phyloP scores from a whole-genome alignment of 495 filamentous ascomycete species.

The Aspergillus cristatus region DNA sequence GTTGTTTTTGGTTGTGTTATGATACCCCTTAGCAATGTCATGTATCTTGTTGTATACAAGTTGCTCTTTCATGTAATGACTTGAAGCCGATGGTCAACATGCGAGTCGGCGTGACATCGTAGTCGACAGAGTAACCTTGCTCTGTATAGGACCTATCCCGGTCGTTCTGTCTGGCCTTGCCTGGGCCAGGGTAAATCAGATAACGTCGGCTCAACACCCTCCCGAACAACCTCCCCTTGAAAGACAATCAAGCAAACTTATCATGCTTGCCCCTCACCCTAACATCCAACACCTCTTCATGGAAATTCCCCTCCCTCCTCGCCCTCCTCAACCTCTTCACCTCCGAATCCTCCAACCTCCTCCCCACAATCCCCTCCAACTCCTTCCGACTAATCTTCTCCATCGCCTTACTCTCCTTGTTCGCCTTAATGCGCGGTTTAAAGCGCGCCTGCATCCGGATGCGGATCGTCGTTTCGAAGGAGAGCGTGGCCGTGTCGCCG shows the following conservation, averaged over 20 bases:
- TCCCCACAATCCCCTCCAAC: conserved; percentile 72
- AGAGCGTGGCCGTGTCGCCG: conserved; percentile 64
- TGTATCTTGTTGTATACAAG: no score
- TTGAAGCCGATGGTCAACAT: no score
- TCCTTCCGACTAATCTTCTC: conserved; percentile 84
- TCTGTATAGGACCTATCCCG: no score
- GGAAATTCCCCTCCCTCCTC: conserved; percentile 73
- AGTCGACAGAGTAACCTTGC: no score
- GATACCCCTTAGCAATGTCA: conserved; percentile 2
- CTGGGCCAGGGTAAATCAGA: no score
- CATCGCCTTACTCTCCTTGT: conserved; percentile 67
- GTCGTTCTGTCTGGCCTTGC: no score
- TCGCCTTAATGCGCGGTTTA: conserved; percentile 70
- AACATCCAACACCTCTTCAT: conserved; percentile 80
- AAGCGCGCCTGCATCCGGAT: conserved; percentile 93
- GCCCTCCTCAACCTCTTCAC: conserved; percentile 75
- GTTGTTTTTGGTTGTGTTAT: not conserved
- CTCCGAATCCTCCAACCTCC: conserved; percentile 73
- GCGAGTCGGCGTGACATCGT: no score
- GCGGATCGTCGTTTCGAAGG: conserved; percentile 66
- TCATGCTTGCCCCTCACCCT: conserved; percentile 95
- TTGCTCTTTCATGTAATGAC: no score
- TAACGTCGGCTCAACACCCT: no score
- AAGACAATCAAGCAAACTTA: conserved; percentile 59
- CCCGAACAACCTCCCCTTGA: no score